Evolutionary conservation across 1,139 yeast genomes (phyloP).

Genomic region (Groenewaldozyma sp.): DNA sequence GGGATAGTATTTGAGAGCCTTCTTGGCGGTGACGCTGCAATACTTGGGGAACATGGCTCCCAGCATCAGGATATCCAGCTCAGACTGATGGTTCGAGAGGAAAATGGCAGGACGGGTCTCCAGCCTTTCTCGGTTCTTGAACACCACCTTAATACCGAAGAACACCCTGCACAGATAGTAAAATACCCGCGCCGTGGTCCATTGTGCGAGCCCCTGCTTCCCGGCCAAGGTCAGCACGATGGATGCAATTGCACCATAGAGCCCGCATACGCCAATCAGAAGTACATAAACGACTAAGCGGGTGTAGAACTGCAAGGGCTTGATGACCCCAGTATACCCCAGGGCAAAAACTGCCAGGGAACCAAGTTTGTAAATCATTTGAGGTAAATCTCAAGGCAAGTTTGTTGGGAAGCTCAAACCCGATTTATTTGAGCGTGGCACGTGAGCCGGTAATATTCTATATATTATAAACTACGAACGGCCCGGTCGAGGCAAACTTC

Average conservation of each 20-base stretch:
- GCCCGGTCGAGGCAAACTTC: no score
- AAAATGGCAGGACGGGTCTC: conserved; percentile 64
- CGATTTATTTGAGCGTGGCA: no score
- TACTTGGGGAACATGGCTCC: conserved; percentile 82
- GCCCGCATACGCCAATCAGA: conserved; percentile 24
- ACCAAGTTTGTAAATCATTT: no score
- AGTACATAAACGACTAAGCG: conserved; percentile 28
- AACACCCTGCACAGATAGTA: conserved; percentile 49
- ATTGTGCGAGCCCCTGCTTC: conserved; percentile 74
- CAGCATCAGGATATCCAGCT: conserved; percentile 68
- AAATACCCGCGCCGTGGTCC: conserved; percentile 81
- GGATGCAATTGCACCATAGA: conserved; percentile 54
- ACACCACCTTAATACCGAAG: conserved; percentile 59
- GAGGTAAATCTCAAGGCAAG: no score
- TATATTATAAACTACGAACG: no score
- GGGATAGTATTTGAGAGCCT: conserved; percentile 76
- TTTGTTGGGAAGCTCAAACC: no score
- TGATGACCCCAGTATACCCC: conserved; percentile 29
- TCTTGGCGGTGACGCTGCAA: conserved; percentile 89
- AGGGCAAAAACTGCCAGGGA: conserved; percentile 17
- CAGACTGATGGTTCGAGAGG: conserved; percentile 83
- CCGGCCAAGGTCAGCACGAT: conserved; percentile 57
- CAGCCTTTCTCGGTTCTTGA: conserved; percentile 54
- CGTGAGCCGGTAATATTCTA: no score
- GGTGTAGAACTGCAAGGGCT: conserved; percentile 31